phyloP scores from a whole-genome alignment of 257 asterid genomes.

The Solanum acaule region DNA sequence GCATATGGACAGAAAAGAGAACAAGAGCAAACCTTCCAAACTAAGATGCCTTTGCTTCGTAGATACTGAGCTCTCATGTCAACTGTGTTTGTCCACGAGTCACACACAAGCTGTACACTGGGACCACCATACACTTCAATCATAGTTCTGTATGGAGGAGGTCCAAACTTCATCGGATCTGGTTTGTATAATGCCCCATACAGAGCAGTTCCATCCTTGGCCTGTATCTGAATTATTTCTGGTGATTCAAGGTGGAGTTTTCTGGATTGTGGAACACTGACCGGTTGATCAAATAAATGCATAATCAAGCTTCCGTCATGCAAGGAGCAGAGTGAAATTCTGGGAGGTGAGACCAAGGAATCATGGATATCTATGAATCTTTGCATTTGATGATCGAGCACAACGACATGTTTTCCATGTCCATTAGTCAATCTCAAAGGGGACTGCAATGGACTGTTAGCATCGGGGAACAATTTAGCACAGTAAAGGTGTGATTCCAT shows the following conservation, averaged over 20 bases:
- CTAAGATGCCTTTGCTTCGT: conserved; percentile 75
- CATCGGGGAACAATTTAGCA: conserved; percentile 40
- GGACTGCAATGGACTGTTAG: conserved; percentile 17
- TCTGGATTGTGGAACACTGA: conserved; percentile 30
- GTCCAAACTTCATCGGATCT: conserved; percentile 63
- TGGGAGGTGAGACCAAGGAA: conserved; percentile 67
- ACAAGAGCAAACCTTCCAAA: conserved; percentile 71
- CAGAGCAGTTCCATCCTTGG: conserved; percentile 63
- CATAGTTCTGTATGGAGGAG: conserved; percentile 93
- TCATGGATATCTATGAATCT: conserved; percentile 72
- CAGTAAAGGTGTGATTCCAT: conserved; percentile 80
- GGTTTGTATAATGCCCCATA: conserved; percentile 82
- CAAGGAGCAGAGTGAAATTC: conserved; percentile 53
- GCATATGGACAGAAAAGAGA: neutral
- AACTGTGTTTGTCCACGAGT: conserved; percentile 85
- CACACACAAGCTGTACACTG: conserved; percentile 61
- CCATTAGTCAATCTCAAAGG: conserved; percentile 69
- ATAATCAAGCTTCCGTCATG: conserved; percentile 51
- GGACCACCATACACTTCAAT: conserved; percentile 97
- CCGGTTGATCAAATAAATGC: conserved; percentile 53
- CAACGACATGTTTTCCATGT: conserved; percentile 70
- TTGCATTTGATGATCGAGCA: conserved; percentile 82
- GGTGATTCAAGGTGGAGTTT: conserved; percentile 64
- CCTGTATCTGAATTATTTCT: conserved; percentile 47
- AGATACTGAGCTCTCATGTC: conserved; percentile 95